A percentile compares a stretch with the other conserved stretches of the same genome.
These are phyloP conservation scores for Trichosporon asahii DNA, from an alignment of 1,284 basidiomycete species.

Conservation along the genomic window DNA sequence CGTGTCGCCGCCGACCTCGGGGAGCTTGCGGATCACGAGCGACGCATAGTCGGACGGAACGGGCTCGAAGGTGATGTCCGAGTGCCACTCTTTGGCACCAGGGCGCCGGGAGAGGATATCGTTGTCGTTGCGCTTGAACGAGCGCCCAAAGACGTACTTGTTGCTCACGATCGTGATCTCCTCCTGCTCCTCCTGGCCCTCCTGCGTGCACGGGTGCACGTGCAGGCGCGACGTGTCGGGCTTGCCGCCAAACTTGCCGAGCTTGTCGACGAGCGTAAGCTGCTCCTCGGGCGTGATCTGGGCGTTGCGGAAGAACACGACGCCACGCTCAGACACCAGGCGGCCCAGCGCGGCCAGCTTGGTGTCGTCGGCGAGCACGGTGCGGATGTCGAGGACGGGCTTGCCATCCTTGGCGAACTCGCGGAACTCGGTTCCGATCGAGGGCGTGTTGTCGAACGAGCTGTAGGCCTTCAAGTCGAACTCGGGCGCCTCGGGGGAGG, in stretches of 20 bases:
- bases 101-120: conserved; percentile 20
- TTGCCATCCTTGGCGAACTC: conserved; percentile 19
- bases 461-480: conserved; percentile 24
- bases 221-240: conserved; percentile 60
- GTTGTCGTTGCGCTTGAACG: conserved; percentile 14
- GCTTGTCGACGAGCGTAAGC: conserved; percentile 53
- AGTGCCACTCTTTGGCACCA: conserved; percentile 21
- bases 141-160: conserved; percentile 43
- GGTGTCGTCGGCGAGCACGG: conserved; percentile 31
- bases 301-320: conserved; percentile 65
- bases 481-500: not conserved
- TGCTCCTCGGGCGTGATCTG: conserved; percentile 55
- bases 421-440: conserved; percentile 50
- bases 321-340: conserved; percentile 61
- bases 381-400: conserved; percentile 30
- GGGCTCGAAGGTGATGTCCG: conserved; percentile 66
- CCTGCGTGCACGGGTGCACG: conserved; percentile 60
- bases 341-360: conserved; percentile 37
- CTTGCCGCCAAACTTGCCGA: conserved; percentile 60
- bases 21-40: conserved; percentile 61
- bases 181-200: conserved; percentile 51
- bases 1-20: conserved; percentile 53
- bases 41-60: conserved; percentile 64
- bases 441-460: conserved; percentile 40
- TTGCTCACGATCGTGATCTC: conserved; percentile 58